These are phyloP conservation scores for Polyporus arcularius DNA, from an alignment of 768 basidiomycete genomes.

Conservation along the genomic window DNA sequence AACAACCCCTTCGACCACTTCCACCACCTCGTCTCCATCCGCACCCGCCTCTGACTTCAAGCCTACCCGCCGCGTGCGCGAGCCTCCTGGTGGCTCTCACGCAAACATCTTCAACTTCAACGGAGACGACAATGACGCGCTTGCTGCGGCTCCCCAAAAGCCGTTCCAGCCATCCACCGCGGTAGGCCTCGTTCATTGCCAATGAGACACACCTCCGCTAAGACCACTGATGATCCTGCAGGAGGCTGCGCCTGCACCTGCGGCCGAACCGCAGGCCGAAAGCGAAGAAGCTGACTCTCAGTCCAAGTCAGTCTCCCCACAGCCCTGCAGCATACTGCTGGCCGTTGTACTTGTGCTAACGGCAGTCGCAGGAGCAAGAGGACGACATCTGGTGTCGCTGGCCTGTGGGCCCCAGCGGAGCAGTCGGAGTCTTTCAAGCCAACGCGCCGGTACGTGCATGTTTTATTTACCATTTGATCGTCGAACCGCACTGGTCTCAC, in stretches of 20 bases:
- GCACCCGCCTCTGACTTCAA: slow-evolving; percentile 40
- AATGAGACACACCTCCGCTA: neutral
- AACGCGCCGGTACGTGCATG: slow-evolving; percentile 58
- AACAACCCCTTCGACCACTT: slow-evolving; percentile 10
- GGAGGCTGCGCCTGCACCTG: neutral
- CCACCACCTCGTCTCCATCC: slow-evolving; percentile 2
- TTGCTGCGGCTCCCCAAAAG: slow-evolving; percentile 55
- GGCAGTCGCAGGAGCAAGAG: slow-evolving; percentile 47
- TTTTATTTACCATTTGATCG: neutral
- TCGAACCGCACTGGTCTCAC: neutral
- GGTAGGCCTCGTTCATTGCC: neutral
- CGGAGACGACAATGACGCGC: slow-evolving; percentile 53
- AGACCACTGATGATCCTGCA: neutral
- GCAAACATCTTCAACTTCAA: slow-evolving; percentile 49
- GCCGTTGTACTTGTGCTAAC: neutral
- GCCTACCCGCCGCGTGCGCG: slow-evolving; percentile 59
- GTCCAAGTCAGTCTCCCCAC: neutral
- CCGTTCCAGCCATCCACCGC: neutral
- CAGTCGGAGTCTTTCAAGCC: slow-evolving; percentile 56
- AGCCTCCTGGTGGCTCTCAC: slow-evolving; percentile 53
- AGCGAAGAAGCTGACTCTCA: neutral
- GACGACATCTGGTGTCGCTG: slow-evolving; percentile 43
- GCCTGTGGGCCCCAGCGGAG: slow-evolving; percentile 36
- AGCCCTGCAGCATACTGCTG: neutral
- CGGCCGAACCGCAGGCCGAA: neutral